Evolutionary conservation across 805 yeast genomes (phyloP), one percentile per base, ranked within the genome.

Genomic region (Kluyveromyces starmeri): DNA sequence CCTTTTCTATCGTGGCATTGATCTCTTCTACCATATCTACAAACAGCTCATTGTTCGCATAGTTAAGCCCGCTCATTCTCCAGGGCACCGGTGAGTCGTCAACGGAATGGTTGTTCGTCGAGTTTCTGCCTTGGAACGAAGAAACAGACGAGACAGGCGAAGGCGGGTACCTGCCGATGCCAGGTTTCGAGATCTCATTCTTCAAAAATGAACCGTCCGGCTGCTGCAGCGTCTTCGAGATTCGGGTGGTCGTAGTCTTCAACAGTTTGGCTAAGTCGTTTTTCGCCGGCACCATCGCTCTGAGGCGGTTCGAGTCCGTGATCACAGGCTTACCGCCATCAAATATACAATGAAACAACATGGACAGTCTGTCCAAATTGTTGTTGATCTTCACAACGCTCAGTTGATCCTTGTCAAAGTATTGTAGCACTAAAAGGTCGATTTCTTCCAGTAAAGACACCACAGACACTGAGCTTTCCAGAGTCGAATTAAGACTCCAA

Each of bases 31-130:
- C 65, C 5, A 92, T 53, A 57, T 92, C 97, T 7, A 89, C 80
- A 53, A 78, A 85, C 57, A 89, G 67, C 57, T 89, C 97, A 55
- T 89, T 85, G 44, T 77, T 77, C 3, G 83, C 69, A 53, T 83
- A 75, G 44, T 69, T 71, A n/a, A 82, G 79, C 42, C 75, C 71
- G 4, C 77, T 52, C 30, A 73, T 65, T 47, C 97, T 70, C 97
- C 97, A 89, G 1, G 95, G 95, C 7, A 49, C 52, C 7, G 63
- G 60, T 6, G 33, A 21, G 9, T 26, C 28, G n/a, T 26, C 28
- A 7, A 16, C 28, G 7, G 17, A 13, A 16, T 13, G 28, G 8
- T 14, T 11, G 8, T 8, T 7, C 12, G 18, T 6, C 8, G 26
- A 12, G 15, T 15, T n/a, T 9, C 23, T 16, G 9, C 14, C 14